Evolutionary conservation across 305 asterid genomes (phyloP), one percentile per base, ranked within the genome.

Genomic region (Fraxinus sp.): DNA sequence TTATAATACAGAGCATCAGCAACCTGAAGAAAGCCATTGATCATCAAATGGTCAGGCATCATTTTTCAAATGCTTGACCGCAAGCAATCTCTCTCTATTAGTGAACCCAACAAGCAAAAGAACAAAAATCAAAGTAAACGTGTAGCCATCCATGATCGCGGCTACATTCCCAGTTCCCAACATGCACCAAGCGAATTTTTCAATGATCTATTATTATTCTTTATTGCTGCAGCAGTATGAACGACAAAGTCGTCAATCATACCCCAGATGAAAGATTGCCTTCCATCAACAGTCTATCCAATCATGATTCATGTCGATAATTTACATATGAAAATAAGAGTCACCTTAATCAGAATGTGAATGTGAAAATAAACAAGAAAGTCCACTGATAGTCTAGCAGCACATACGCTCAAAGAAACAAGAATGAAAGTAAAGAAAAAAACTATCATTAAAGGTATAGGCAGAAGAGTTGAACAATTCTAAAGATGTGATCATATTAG

Each of bases 1-100:
- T 96, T 96, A 77, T 96, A 96, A 85, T 92, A 96, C 75, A 96
- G 94, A 83, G 98, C 94, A 90, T 95, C 97, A 82, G 99, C 98
- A 79, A 90, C 91, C 94, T 91, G 88, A 75, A 84, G 85, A 79
- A 76, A 82, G 37, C 4, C 18, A 78, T 75, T 73, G 79, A 20
- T 49, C 80, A 70, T 41, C 52, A 20, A 26, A 39, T 64, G 35
- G 10, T 62, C 75, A 68, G 14, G 62, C 79, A 22, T 36, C 79
- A 79, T 7, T 35, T 75, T 72, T 77, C 81, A 75, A 71, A 76
- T 36, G 26, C 62, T 49, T 49, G 74, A 66, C 39, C 77, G 36
- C 30, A 43, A 49, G 75, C 43, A 86, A 70, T 70, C 33, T 33
- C 81, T 74, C 20, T 43, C 79, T 39, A 32, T 30, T 70, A 70